Percentiles rank a stretch among this genome's conserved stretches.
Conservation (phyloP, 1,284 basidiomycete genomes). For the Tylopilus orsonianus region DNA sequence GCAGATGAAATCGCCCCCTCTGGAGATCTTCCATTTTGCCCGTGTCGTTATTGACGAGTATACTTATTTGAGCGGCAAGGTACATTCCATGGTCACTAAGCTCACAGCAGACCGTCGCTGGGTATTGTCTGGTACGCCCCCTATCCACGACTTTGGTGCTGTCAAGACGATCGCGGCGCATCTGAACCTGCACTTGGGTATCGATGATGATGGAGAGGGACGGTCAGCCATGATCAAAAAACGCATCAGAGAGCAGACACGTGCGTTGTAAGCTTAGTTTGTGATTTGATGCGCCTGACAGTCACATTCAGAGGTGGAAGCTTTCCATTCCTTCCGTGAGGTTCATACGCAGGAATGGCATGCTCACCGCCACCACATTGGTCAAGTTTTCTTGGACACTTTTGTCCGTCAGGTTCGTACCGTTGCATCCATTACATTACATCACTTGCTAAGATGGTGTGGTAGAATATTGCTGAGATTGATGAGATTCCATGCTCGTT, state of each 20-base stretch:
- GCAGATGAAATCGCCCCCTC: slow-evolving; percentile 76
- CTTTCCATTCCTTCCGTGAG: slow-evolving; percentile 96
- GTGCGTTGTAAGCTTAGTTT: slow-evolving; percentile 42
- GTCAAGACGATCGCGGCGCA: slow-evolving; percentile 90
- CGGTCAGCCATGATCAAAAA: slow-evolving; percentile 74
- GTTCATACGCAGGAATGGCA: slow-evolving; percentile 93
- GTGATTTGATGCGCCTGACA: slow-evolving; percentile 5
- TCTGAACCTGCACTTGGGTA: slow-evolving; percentile 82
- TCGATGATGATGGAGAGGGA: slow-evolving; percentile 88
- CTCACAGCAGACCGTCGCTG: slow-evolving; percentile 81
- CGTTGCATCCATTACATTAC: background rate
- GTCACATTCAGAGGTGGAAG: slow-evolving; percentile 70
- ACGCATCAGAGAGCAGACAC: slow-evolving; percentile 80
- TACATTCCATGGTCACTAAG: slow-evolving; percentile 76
- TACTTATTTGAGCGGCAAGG: slow-evolving; percentile 85
- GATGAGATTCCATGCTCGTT: slow-evolving; percentile 87
- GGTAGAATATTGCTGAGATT: slow-evolving; percentile 92
- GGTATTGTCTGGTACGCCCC: slow-evolving; percentile 96
- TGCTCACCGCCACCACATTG: slow-evolving; percentile 78
- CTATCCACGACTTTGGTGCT: slow-evolving; percentile 87
- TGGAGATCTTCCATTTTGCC: slow-evolving; percentile 91
- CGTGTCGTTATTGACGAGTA: slow-evolving; percentile 94
- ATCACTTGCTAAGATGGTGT: slow-evolving; percentile 13
- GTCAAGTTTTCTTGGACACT: slow-evolving; percentile 80
- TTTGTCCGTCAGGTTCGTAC: slow-evolving; percentile 81